Conservation (phyloP, 352 stramenopile species). For the Phytophthora megakarya region DNA sequence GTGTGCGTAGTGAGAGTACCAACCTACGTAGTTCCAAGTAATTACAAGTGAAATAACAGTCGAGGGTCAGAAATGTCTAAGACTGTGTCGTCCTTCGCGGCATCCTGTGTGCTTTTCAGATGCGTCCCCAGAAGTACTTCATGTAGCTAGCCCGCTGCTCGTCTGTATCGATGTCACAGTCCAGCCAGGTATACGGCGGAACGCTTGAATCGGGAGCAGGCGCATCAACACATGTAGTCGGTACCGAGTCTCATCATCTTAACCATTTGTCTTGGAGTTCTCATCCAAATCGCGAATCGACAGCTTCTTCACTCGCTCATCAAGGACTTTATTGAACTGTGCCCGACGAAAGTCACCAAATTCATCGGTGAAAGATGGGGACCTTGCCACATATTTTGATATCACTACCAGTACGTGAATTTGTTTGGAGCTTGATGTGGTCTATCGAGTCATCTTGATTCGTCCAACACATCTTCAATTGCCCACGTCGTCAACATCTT, state of each 20-base stretch:
- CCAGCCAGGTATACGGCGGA: conserved; percentile 1
- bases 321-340: conserved; percentile 12
- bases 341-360: too few relatives aligned
- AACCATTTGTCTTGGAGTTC: conserved; percentile 1
- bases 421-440: too few relatives aligned
- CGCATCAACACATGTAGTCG: conserved; percentile 7
- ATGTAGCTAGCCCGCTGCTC: conserved; percentile 1
- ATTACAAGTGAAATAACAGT: conserved; percentile 5
- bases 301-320: conserved; percentile 13
- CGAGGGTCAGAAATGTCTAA: conserved; percentile 4
- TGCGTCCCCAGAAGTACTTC: conserved; percentile 13
- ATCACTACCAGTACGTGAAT: too few relatives aligned
- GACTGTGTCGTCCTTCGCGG: background rate
- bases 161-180: background rate
- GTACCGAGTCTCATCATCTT: conserved; percentile 6
- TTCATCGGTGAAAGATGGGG: too few relatives aligned
- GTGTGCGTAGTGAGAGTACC: too few relatives aligned
- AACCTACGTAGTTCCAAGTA: too few relatives aligned
- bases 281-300: conserved; percentile 7
- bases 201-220: background rate
- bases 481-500: too few relatives aligned
- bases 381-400: too few relatives aligned
- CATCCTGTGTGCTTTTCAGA: conserved; percentile 4
- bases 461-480: too few relatives aligned
- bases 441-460: too few relatives aligned